Evolutionary conservation across 140 eudicot species (phyloP).

Genomic region (Senecio squalidus): DNA sequence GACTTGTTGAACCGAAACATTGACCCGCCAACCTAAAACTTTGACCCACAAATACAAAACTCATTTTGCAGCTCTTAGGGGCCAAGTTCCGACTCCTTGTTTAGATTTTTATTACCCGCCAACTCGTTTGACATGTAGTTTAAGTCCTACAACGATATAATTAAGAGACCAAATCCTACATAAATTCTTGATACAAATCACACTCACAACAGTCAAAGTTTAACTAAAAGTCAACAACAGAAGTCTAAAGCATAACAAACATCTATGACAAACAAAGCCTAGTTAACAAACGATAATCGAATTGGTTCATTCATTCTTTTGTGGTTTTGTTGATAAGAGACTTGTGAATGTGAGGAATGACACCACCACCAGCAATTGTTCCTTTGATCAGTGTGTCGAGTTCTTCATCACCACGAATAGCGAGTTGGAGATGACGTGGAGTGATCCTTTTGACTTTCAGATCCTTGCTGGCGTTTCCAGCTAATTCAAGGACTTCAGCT

Average conservation of each 20-base stretch:
- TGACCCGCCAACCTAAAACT: too few relatives aligned
- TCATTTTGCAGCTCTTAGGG: too few relatives aligned
- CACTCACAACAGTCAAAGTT: constrained; percentile 17
- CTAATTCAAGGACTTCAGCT: constrained; percentile 21
- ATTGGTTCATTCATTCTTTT: constrained; percentile 37
- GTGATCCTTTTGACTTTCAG: constrained; percentile 25
- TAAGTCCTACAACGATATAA: too few relatives aligned
- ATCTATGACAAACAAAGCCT: background rate
- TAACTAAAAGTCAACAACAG: constrained; percentile 13
- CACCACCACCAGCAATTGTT: constrained; percentile 52
- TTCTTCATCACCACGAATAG: constrained; percentile 26
- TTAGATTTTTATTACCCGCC: too few relatives aligned
- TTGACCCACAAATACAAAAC: too few relatives aligned
- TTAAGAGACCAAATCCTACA: too few relatives aligned
- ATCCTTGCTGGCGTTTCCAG: constrained; percentile 25
- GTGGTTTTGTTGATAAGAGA: constrained; percentile 74
- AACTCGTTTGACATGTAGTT: too few relatives aligned
- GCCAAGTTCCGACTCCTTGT: too few relatives aligned
- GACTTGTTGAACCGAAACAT: too few relatives aligned
- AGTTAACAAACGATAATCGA: background rate
- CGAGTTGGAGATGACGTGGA: constrained; percentile 19
- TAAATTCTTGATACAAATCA: constrained; percentile 14
- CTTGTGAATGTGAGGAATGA: constrained; percentile 83
- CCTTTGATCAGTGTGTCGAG: constrained; percentile 25
- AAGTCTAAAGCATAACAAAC: too few relatives aligned